Percentiles rank a stretch among this genome's conserved stretches.
Evolutionary conservation across 306 rosid species (phyloP).

Genomic region (Fragaria vesca): DNA sequence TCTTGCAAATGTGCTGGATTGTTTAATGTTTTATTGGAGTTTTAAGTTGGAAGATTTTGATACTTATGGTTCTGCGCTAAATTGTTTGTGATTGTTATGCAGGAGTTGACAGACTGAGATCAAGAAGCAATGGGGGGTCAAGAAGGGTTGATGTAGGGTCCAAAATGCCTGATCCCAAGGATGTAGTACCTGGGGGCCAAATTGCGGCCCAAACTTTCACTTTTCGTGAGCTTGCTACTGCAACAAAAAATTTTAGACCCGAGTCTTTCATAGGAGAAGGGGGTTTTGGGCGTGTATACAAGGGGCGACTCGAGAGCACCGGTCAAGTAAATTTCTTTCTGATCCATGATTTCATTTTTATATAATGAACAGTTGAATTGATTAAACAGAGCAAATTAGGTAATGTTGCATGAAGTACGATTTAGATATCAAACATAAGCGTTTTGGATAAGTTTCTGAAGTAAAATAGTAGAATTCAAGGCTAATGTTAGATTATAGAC

Average conservation of each 20-base stretch:
- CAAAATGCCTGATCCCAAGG: conserved; percentile 54
- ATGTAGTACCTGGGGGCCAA: conserved; percentile 49
- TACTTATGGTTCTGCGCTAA: conserved; percentile 28
- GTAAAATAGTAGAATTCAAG: neutral
- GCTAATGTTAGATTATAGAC: neutral
- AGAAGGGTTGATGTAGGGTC: conserved; percentile 42
- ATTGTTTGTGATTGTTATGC: conserved; percentile 31
- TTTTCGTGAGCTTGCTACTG: conserved; percentile 77
- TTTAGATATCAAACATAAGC: neutral
- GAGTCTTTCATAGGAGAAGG: conserved; percentile 92
- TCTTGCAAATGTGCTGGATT: neutral
- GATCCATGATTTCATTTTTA: neutral
- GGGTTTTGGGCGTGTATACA: conserved; percentile 92
- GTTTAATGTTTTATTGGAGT: neutral
- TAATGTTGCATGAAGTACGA: neutral
- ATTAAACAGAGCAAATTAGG: neutral
- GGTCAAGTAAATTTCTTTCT: conserved; percentile 57
- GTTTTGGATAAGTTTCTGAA: neutral
- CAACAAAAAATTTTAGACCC: conserved; percentile 76
- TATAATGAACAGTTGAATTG: neutral
- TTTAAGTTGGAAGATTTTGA: neutral
- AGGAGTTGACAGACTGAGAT: conserved; percentile 64
- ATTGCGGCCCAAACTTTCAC: conserved; percentile 89
- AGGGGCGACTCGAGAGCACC: conserved; percentile 75
- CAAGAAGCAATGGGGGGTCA: conserved; percentile 59